Conservation (phyloP, 352 stramenopile genomes). For the Pythium volutum region DNA sequence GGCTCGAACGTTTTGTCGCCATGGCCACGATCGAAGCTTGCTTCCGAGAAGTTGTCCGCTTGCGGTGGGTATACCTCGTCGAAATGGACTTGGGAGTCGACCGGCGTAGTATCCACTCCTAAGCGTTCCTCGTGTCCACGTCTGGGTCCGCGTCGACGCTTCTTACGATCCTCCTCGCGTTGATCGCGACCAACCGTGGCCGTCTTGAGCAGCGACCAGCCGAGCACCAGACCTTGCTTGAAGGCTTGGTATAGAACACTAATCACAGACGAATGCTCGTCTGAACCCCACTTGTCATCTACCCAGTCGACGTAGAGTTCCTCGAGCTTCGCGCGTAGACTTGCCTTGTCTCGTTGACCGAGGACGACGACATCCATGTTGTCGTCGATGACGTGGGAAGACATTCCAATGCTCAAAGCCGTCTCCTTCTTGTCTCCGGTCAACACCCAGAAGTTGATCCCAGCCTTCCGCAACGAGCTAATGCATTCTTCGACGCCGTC, state of each 20-base stretch:
- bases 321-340: constrained; percentile 70
- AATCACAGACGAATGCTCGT: constrained; percentile 72
- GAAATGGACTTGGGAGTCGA: constrained; percentile 42
- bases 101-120: constrained; percentile 30
- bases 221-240: constrained; percentile 61
- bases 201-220: constrained; percentile 67
- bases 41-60: constrained; percentile 52
- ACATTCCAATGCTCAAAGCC: constrained; percentile 85
- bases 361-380: constrained; percentile 90
- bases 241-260: constrained; percentile 79
- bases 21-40: constrained; percentile 51
- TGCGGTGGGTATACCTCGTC: constrained; percentile 70
- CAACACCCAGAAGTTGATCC: constrained; percentile 96
- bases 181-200: constrained; percentile 69
- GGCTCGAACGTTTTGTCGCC: constrained; percentile 72
- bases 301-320: constrained; percentile 86
- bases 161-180: constrained; percentile 64
- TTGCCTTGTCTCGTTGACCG: constrained; percentile 74
- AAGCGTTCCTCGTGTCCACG: constrained; percentile 38
- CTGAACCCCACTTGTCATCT: constrained; percentile 84
- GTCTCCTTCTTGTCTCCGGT: constrained; percentile 92
- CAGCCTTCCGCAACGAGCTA: constrained; percentile 87
- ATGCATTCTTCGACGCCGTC: constrained; percentile 93
- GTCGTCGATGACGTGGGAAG: constrained; percentile 86
- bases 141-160: constrained; percentile 49